phyloP scores from a whole-genome alignment of 805 yeast species.

The Peterozyma xylosa region DNA sequence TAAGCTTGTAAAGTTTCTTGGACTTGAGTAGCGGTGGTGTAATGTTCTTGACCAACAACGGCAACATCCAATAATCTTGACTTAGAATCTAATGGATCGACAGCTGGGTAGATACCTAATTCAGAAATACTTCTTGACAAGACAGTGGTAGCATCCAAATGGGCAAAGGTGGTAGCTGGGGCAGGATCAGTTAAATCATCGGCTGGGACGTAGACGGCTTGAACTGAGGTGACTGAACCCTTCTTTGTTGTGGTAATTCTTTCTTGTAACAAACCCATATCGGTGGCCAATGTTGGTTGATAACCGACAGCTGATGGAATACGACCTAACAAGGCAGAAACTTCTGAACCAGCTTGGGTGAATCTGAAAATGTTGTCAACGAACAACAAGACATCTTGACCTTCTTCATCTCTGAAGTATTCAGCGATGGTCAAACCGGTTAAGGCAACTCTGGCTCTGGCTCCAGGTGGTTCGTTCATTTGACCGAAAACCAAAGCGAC shows the following conservation, averaged over 20 bases:
- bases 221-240: conserved; percentile 99
- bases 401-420: conserved; percentile 99
- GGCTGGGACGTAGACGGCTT: conserved; percentile 99
- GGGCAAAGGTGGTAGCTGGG: conserved; percentile 99
- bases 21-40: conserved; percentile 87
- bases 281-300: conserved; percentile 99
- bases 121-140: conserved; percentile 99
- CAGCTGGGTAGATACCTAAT: conserved; percentile 99
- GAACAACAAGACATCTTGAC: conserved; percentile 99
- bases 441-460: conserved; percentile 99
- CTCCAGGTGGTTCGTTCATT: conserved; percentile 99
- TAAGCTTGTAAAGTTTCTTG: conserved; percentile 99
- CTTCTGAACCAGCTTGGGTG: conserved; percentile 99
- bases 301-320: conserved; percentile 99
- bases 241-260: conserved; percentile 99
- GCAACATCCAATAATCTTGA: conserved; percentile 96
- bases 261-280: conserved; percentile 99
- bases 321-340: conserved; percentile 99
- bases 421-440: conserved; percentile 99
- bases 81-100: conserved; percentile 99
- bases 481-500: conserved; percentile 99
- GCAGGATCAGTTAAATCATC: conserved; percentile 99
- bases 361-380: conserved; percentile 99
- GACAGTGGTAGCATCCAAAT: conserved; percentile 99
- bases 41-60: conserved; percentile 98